Base-by-base conservation (phyloP, 2,329 filamentous ascomycete genomes). In the Aspergillus tanneri region DNA sequence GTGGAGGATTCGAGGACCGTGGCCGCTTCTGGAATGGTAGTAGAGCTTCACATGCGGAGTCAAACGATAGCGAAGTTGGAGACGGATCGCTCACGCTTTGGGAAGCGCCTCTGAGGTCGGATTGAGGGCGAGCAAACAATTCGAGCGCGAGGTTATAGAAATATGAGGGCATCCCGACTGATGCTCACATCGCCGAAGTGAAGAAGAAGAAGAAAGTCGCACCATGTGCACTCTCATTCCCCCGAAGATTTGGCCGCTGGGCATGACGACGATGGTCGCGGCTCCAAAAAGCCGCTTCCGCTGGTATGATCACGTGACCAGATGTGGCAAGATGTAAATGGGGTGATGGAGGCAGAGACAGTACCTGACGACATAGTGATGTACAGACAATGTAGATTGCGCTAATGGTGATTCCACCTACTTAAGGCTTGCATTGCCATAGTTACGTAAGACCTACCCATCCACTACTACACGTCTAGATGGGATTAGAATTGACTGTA, bases 121-220 rank as follows among this genome's bases (percentile, higher is more conserved):
- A 47, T 40, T 58, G 54, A 36, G 56, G 50, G 37, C 64, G 70
- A 54, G 74, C 64, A 58, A 81, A 76, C 14, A 85, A 68, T 75
- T 85, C 82, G 58, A 85, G 74, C 55, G 73, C 74, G 49, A 86
- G 65, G 60, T 85, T 81, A 61, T 82, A 86, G 66, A 84, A 84
- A 65, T 83, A 84, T 42, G 78, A 76, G 65, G 78, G 78, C 80
- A 82, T 82, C 56, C 72, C 70, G 70, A 56, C 58, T 51, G 57
- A 63, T 60, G 47, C 53, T 67, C 61, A 62, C 58, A 59, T 60
- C 53, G 40, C 51, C 53, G 47, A 42, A 22, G n/a, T 22, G 27
- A 21, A 7, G 41, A 43, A 21, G 30, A 4, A 16, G 30, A 18
- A 34, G 30, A 34, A 18, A 34, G 27, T 5, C 27, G 11, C 11